A percentile compares a stretch with the other conserved stretches of the same genome.
Evolutionary conservation across 768 basidiomycete genomes (phyloP).

Genomic region (Crepidotus variabilis): DNA sequence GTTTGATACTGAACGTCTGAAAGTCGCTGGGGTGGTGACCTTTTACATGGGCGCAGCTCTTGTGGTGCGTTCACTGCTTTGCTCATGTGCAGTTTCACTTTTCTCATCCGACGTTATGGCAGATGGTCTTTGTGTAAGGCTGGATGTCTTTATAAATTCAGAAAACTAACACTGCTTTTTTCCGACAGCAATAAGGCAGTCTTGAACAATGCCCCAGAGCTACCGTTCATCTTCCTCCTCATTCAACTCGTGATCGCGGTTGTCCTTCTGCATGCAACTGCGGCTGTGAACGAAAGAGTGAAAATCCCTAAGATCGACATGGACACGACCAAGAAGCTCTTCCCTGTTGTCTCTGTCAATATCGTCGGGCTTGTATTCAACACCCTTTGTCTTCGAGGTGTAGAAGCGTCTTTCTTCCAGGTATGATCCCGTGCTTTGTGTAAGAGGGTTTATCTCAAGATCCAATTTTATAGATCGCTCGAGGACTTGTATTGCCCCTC

Average conservation of each 20-base stretch:
- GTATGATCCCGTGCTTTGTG: conserved; percentile 33
- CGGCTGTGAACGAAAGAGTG: conserved; percentile 43
- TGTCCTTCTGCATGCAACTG: conserved; percentile 52
- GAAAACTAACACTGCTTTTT: neutral
- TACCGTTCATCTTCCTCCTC: conserved; percentile 66
- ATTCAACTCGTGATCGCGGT: conserved; percentile 70
- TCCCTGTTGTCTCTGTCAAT: conserved; percentile 64
- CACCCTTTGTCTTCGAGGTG: conserved; percentile 70
- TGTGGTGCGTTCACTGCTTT: conserved; percentile 44
- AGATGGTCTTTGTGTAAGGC: conserved; percentile 54
- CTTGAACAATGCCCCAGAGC: conserved; percentile 58
- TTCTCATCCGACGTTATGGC: neutral
- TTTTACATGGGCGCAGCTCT: conserved; percentile 81
- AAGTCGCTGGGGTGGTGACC: conserved; percentile 66
- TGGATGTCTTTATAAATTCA: neutral
- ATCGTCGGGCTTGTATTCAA: conserved; percentile 78
- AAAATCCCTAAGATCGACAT: conserved; percentile 56
- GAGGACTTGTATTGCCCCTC: conserved; percentile 79
- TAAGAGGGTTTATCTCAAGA: neutral
- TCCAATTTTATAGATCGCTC: conserved; percentile 57
- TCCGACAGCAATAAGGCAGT: conserved; percentile 68
- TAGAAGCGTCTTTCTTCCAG: conserved; percentile 83
- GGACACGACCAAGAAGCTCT: conserved; percentile 50
- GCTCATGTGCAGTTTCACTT: neutral
- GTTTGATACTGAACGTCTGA: conserved; percentile 32